Conservation (phyloP, 192 early-diverging fungal species). For the Mortierella alpina region DNA sequence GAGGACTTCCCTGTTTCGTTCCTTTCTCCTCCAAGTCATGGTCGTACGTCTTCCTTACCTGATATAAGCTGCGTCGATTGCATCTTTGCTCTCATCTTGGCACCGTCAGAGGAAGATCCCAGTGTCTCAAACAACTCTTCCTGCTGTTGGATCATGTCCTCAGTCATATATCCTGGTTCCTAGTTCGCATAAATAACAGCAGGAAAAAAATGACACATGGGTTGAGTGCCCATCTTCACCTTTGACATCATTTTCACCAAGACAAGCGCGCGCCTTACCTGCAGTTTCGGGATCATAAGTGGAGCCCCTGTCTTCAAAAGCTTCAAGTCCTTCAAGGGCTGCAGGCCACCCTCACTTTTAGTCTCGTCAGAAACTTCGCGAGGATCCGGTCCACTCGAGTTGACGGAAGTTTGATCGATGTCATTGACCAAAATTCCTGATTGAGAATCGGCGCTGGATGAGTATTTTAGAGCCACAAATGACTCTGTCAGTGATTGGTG, state of each 20-base stretch:
- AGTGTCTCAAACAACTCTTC: slow-evolving; percentile 81
- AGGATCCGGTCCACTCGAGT: slow-evolving; percentile 28
- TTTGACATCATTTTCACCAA: background rate
- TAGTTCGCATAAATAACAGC: slow-evolving; percentile 30
- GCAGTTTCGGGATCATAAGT: slow-evolving; percentile 76
- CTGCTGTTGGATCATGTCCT: slow-evolving; percentile 89
- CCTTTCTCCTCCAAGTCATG: background rate
- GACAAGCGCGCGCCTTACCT: slow-evolving; percentile 49
- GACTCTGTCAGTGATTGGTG: slow-evolving; percentile 59
- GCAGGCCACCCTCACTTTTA: slow-evolving; percentile 63
- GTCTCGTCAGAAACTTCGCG: slow-evolving; percentile 52
- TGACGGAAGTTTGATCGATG: slow-evolving; percentile 25
- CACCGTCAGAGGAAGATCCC: slow-evolving; percentile 78
- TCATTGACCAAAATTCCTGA: slow-evolving; percentile 33
- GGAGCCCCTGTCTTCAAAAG: slow-evolving; percentile 69
- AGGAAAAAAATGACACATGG: background rate
- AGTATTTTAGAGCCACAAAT: slow-evolving; percentile 63
- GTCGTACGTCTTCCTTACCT: slow-evolving; percentile 48
- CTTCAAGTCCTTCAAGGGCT: slow-evolving; percentile 56
- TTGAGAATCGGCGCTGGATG: slow-evolving; percentile 57
- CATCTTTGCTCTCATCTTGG: slow-evolving; percentile 77
- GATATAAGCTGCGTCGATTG: slow-evolving; percentile 81
- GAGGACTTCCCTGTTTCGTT: background rate
- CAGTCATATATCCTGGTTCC: slow-evolving; percentile 84
- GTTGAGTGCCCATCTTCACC: background rate